Base-by-base conservation (phyloP, 2,329 filamentous ascomycete species). In the Scleromitrula shiraiana region DNA sequence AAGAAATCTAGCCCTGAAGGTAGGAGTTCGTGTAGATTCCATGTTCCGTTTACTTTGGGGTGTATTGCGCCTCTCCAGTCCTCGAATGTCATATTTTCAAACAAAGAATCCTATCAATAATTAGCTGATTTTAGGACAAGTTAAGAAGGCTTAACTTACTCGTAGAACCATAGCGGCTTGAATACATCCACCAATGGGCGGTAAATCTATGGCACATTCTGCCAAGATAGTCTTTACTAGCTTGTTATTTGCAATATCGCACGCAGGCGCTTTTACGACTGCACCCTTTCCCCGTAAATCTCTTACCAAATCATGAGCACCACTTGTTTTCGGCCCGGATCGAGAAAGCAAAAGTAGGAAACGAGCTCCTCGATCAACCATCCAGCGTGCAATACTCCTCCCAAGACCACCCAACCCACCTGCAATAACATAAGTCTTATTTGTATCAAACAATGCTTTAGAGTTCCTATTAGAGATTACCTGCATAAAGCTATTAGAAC, bases 91-190 rank as follows among this genome's bases (percentile, higher is more conserved):
- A 41, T 41, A 2, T 20, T 29, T 14, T 41, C 39, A 15, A 41
- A 29, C 4, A 41, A 10, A 3, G 39, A 17, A 10, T 41, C 39
- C 39, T 41, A 12, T 29, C 6, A 19, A 6, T 41, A 10, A 41
- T 15, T 41, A 19, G n/a, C 4, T 14, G 7, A 12, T 14, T n/a
- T 29, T 5, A 14, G 2, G 3, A 22, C 5, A 14, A 22, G 2
- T n/a, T 38, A 14, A 6, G n/a, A 7, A 20, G 23, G 10, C 14
- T 2, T 3, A 5, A 24, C 40, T 38, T 40, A 52, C 50, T 23
- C 40, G 32, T 8, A 53, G 36, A 2, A 72, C 68, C 70, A 73
- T 73, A 7, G 70, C 67, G n/a, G 66, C 67, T 46, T 73, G 70
- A n/a, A 74, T 62, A 15, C 72, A 61, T 36, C 71, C 71, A 15